Conservation (phyloP, 805 yeast genomes). For the Ogataea minuta region DNA sequence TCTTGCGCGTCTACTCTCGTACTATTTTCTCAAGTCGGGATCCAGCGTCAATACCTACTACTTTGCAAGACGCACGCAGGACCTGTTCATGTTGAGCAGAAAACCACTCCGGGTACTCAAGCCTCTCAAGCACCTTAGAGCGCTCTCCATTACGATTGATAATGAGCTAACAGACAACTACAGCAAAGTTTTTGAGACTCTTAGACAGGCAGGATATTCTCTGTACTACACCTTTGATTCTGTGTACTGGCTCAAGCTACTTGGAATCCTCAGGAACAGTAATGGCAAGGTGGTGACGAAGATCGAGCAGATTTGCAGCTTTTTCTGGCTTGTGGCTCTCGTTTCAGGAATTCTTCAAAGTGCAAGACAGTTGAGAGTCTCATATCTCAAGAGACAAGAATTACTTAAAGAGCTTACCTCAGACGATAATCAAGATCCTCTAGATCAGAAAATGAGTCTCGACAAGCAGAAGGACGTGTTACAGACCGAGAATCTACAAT, state of each 20-base stretch:
- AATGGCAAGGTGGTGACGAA: constrained; percentile 34
- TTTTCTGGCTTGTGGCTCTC: constrained; percentile 78
- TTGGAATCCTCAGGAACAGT: constrained; percentile 49
- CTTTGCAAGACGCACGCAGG: constrained; percentile 55
- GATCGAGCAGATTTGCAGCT: constrained; percentile 56
- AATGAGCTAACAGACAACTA: constrained; percentile 66
- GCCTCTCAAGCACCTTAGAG: constrained; percentile 69
- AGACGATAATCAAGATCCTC: constrained; percentile 36
- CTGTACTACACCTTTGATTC: constrained; percentile 65
- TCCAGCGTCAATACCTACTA: constrained; percentile 45
- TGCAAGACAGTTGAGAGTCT: constrained; percentile 48
- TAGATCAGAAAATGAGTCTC: constrained; percentile 17
- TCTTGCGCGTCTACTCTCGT: constrained; percentile 69
- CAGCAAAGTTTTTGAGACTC: constrained; percentile 48
- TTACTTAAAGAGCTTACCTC: constrained; percentile 20
- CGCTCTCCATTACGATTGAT: constrained; percentile 64
- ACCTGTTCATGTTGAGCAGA: constrained; percentile 65
- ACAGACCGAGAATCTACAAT: constrained; percentile 41
- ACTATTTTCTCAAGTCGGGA: constrained; percentile 54
- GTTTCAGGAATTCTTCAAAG: constrained; percentile 61
- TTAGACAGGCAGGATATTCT: constrained; percentile 60
- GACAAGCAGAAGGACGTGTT: constrained; percentile 32
- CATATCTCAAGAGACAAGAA: constrained; percentile 35
- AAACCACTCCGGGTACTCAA: constrained; percentile 83
- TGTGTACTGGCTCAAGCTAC: constrained; percentile 55